A percentile compares a stretch with the other conserved stretches of the same genome.
These are phyloP conservation scores for Epichloe coenophiala DNA, from an alignment of 2,329 filamentous ascomycete genomes.

Conservation along the genomic window DNA sequence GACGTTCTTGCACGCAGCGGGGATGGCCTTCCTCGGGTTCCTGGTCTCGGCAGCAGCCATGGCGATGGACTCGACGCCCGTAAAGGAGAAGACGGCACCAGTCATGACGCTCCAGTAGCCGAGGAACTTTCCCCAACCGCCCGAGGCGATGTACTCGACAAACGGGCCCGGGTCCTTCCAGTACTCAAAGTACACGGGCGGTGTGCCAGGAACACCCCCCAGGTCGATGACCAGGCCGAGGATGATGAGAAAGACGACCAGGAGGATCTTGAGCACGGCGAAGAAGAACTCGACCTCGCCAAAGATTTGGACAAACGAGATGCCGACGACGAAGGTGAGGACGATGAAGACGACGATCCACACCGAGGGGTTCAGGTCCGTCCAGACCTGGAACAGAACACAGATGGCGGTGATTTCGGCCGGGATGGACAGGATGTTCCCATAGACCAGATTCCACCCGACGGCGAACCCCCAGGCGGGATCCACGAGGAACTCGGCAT, in stretches of 20 bases:
- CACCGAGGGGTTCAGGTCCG: slow-evolving; percentile 37
- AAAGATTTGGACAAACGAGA: slow-evolving; percentile 43
- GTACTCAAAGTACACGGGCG: slow-evolving; percentile 51
- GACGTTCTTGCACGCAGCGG: slow-evolving; percentile 40
- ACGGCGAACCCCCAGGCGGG: slow-evolving; percentile 44
- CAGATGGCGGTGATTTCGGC: slow-evolving; percentile 50
- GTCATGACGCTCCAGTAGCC: slow-evolving; percentile 51
- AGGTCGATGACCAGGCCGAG: slow-evolving; percentile 49
- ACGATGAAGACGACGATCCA: slow-evolving; percentile 37
- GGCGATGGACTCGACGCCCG: slow-evolving; percentile 49
- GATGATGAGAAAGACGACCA: slow-evolving; percentile 49
- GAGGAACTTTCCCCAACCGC: slow-evolving; percentile 49
- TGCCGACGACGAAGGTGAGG: slow-evolving; percentile 41
- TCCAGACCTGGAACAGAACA: slow-evolving; percentile 51
- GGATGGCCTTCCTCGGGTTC: slow-evolving; percentile 40
- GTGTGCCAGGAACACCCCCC: slow-evolving; percentile 44
- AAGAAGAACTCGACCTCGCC: slow-evolving; percentile 45
- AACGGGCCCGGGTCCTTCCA: slow-evolving; percentile 58
- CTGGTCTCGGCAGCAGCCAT: slow-evolving; percentile 48
- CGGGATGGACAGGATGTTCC: slow-evolving; percentile 39
- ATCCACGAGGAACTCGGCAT: slow-evolving; percentile 47
- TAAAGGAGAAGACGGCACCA: slow-evolving; percentile 54
- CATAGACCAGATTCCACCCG: slow-evolving; percentile 42
- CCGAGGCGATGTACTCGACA: slow-evolving; percentile 45
- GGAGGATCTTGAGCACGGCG: slow-evolving; percentile 41